Evolutionary conservation across 2,329 filamentous ascomycete species (phyloP).

Genomic region (Fusarium penzigii): DNA sequence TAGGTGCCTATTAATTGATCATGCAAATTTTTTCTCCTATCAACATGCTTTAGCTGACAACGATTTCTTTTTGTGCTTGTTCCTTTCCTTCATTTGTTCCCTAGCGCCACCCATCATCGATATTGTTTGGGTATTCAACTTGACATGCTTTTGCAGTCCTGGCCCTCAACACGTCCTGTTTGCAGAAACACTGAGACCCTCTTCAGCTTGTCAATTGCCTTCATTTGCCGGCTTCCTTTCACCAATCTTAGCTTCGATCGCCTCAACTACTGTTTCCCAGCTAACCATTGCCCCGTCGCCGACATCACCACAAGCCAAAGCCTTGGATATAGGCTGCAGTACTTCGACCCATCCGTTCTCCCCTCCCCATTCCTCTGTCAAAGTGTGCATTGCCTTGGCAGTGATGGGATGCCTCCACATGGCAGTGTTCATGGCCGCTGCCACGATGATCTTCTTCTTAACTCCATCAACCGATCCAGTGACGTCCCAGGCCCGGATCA

Average conservation of each 20-base stretch:
- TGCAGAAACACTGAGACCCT: background rate
- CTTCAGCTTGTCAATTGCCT: background rate
- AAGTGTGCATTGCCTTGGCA: conserved; percentile 64
- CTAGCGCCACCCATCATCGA: no score
- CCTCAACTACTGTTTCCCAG: conserved; percentile 72
- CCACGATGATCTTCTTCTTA: conserved; percentile 72
- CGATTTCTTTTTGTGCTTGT: no score
- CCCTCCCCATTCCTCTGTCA: conserved; percentile 75
- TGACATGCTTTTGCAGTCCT: no score
- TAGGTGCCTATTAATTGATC: no score
- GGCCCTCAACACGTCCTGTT: no score
- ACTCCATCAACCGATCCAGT: conserved; percentile 57
- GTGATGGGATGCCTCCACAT: conserved; percentile 92
- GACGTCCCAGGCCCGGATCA: conserved; percentile 87
- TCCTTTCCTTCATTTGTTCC: no score
- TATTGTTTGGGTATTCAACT: no score
- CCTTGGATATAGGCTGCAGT: conserved; percentile 71
- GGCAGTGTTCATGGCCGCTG: conserved; percentile 83
- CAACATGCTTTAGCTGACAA: no score
- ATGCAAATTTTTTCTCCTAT: no score
- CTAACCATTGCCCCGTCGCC: conserved; percentile 82
- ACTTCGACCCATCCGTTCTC: conserved; percentile 60
- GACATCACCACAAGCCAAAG: conserved; percentile 80
- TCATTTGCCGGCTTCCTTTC: background rate
- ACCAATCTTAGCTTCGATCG: conserved; percentile 58